Percentiles rank a stretch among this genome's conserved stretches.
Evolutionary conservation across 139 green algal species (phyloP).

Genomic region (Zygnema cylindricum): DNA sequence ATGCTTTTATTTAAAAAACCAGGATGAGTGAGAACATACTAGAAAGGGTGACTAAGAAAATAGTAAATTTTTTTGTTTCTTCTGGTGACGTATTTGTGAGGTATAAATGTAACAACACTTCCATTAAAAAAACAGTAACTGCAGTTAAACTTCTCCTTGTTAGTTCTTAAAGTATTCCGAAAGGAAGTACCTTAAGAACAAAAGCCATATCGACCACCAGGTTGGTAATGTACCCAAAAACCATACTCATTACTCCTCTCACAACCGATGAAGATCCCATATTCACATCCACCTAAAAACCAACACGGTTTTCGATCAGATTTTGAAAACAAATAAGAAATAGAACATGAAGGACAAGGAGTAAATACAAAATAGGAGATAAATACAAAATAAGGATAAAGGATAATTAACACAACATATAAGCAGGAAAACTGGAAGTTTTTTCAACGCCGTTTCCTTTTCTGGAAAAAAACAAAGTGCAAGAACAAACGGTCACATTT

Average conservation of each 20-base stretch:
- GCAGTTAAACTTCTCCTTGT: not conserved
- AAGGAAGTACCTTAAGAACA: slow-evolving; percentile 47
- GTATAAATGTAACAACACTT: not conserved
- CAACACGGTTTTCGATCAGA: too few relatives aligned
- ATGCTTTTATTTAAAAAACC: too few relatives aligned
- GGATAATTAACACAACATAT: too few relatives aligned
- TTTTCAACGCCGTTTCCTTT: too few relatives aligned
- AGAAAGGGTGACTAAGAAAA: not conserved
- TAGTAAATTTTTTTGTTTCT: not conserved
- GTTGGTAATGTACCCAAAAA: slow-evolving; percentile 59
- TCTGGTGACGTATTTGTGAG: not conserved
- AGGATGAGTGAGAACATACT: too few relatives aligned
- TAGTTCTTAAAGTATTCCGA: not conserved
- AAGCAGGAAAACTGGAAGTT: too few relatives aligned
- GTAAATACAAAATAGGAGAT: not conserved
- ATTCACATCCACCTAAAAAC: slow-evolving; percentile 46
- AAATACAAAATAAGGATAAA: too few relatives aligned
- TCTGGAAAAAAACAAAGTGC: too few relatives aligned
- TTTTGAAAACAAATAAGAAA: not conserved
- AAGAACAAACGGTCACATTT: too few relatives aligned
- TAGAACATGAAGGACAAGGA: not conserved
- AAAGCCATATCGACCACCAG: slow-evolving; percentile 54
- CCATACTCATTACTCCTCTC: slow-evolving; percentile 21
- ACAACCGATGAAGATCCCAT: slow-evolving; percentile 34
- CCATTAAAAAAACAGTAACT: not conserved